Percentiles rank a stretch among this genome's conserved stretches.
Evolutionary conservation across 2,329 filamentous ascomycete species (phyloP).

Genomic region (Eutypella sp.): DNA sequence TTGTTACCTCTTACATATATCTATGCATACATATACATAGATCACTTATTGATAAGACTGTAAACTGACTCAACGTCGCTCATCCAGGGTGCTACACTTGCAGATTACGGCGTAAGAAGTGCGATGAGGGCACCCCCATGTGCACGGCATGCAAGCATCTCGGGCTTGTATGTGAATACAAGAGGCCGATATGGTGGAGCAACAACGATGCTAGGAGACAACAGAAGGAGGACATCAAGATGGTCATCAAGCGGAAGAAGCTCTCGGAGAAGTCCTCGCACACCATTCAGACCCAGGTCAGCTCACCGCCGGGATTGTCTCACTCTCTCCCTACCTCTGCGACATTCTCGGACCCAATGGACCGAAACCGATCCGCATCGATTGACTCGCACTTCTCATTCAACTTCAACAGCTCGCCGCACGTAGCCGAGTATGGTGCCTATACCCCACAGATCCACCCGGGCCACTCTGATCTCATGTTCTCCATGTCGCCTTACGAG

Average conservation of each 20-base stretch:
- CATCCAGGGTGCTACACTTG: slow-evolving; percentile 61
- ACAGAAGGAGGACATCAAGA: slow-evolving; percentile 95
- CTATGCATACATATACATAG: slow-evolving; percentile 21
- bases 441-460: slow-evolving; percentile 60
- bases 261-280: slow-evolving; percentile 75
- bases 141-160: slow-evolving; percentile 68
- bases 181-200: slow-evolving; percentile 95
- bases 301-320: slow-evolving; percentile 72
- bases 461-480: slow-evolving; percentile 50
- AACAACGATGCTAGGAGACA: slow-evolving; percentile 79
- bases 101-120: slow-evolving; percentile 63
- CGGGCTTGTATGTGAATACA: slow-evolving; percentile 88
- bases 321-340: slow-evolving; percentile 79
- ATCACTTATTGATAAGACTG: slow-evolving; percentile 5
- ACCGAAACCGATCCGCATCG: slow-evolving; percentile 69
- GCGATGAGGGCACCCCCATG: slow-evolving; percentile 58
- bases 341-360: slow-evolving; percentile 69
- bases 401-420: slow-evolving; percentile 63
- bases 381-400: slow-evolving; percentile 79
- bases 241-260: slow-evolving; percentile 96
- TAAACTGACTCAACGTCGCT: slow-evolving; percentile 26
- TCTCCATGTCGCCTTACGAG: slow-evolving; percentile 71
- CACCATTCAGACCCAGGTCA: slow-evolving; percentile 49
- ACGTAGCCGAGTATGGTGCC: slow-evolving; percentile 49
- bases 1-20: no score